These are phyloP conservation scores for Heimioporus sp. DNA, from an alignment of 768 basidiomycete species.

Conservation along the genomic window DNA sequence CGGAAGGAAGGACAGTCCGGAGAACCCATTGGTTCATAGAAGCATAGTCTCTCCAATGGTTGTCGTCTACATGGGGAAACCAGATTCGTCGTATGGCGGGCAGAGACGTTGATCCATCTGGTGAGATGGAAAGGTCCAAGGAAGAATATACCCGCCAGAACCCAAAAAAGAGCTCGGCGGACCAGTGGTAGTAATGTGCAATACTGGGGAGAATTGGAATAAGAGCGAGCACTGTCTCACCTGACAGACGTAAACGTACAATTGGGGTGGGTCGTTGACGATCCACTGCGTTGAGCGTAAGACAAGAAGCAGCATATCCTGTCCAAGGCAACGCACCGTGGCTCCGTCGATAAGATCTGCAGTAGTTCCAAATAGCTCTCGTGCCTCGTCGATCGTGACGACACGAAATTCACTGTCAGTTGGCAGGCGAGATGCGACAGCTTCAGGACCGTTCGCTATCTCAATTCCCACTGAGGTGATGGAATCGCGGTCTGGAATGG, in stretches of 20 bases:
- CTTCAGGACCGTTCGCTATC: constrained; percentile 57
- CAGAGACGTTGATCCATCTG: constrained; percentile 66
- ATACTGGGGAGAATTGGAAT: constrained; percentile 45
- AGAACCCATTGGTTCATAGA: constrained; percentile 89
- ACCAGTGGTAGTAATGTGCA: constrained; percentile 93
- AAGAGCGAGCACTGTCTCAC: not conserved
- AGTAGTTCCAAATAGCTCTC: constrained; percentile 61
- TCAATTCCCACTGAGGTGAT: constrained; percentile 70
- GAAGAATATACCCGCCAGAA: constrained; percentile 91
- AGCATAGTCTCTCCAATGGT: constrained; percentile 89
- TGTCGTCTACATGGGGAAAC: constrained; percentile 71
- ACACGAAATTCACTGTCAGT: constrained; percentile 78
- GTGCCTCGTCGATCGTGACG: constrained; percentile 67
- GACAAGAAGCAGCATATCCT: not conserved
- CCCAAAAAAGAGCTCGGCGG: constrained; percentile 89
- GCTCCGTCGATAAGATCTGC: constrained; percentile 78
- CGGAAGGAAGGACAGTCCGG: constrained; percentile 76
- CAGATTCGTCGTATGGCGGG: constrained; percentile 72
- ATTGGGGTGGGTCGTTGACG: constrained; percentile 84
- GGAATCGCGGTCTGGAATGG: constrained; percentile 59
- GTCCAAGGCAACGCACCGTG: constrained; percentile 44
- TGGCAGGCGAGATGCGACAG: constrained; percentile 60
- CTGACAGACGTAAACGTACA: constrained; percentile 44
- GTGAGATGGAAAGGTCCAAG: constrained; percentile 66
- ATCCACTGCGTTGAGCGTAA: constrained; percentile 51